Base-by-base conservation (phyloP, 495 filamentous ascomycete genomes). In the Podospora pseudoanserina region DNA sequence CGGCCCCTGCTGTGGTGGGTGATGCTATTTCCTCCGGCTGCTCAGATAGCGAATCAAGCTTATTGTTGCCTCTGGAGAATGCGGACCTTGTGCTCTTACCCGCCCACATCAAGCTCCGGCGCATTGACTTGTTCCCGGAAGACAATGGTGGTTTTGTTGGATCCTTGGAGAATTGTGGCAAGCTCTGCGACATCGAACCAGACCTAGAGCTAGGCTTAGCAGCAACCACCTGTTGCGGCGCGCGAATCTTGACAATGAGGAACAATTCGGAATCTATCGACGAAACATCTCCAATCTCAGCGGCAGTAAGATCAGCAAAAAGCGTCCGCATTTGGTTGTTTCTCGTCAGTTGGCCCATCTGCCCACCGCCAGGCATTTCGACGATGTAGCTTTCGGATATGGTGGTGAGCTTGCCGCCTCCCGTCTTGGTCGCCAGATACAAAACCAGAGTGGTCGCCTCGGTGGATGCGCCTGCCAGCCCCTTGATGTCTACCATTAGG, bases 101-200 rank as follows among this genome's bases (percentile, higher is more conserved):
- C 0, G 88, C 87, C 89, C 92, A 96, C 89, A 96, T 93, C 74
- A 94, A 80, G 77, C 93, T 96, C 76, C 88, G 86, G 70, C 93
- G 87, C 71, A 91, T 90, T 67, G 80, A 73, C 72, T 87, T 89
- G 72, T 77, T 78, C n/a, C 80, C 80, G 58, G 75, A 65, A 15
- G 79, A 77, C 55, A 81, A 71, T 1, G 80, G 77, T 0, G 82
- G 79, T 60, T 82, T 85, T 4, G 76, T 67, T 13, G 68, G 57
- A 7, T 82, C 80, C 54, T 79, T 79, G 13, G 75, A 69, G 66
- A 77, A 79, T n/a, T 79, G 73, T 1, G 76, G 71, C 62, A 75
- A 72, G 4, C 70, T 68, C 57, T 78, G 77, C 5, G 76, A 71
- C 30, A 78, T 76, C 16, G 77, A 73, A 16, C 82, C 82, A 6